Percentiles rank a stretch among this genome's conserved stretches.
phyloP scores from a whole-genome alignment of 768 basidiomycete genomes.

The Lepiota venenata region DNA sequence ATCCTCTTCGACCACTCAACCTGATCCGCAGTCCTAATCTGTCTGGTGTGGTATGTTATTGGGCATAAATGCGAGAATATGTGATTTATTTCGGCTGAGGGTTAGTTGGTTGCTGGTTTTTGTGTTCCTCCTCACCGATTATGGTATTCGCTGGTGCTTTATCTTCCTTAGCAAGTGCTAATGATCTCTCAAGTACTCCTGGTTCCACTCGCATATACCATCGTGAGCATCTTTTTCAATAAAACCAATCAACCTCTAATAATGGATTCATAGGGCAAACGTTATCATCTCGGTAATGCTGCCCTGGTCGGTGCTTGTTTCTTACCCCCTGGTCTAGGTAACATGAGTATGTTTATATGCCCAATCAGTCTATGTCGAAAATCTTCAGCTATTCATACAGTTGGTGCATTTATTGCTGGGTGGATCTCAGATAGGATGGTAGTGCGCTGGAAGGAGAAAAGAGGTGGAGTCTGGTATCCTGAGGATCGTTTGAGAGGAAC shows the following conservation, averaged over 20 bases:
- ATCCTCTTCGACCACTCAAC: conserved; percentile 47
- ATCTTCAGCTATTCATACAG: conserved; percentile 23
- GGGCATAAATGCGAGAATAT: background rate
- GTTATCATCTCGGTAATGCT: conserved; percentile 48
- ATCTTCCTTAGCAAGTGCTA: too few relatives aligned
- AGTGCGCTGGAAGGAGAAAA: conserved; percentile 40
- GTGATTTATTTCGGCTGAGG: background rate
- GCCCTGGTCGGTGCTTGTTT: conserved; percentile 57
- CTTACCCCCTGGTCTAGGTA: conserved; percentile 54
- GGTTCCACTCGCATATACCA: conserved; percentile 61
- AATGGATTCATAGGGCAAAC: conserved; percentile 39
- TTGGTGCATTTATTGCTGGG: conserved; percentile 59
- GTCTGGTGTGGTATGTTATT: conserved; percentile 22
- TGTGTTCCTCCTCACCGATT: too few relatives aligned
- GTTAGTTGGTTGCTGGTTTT: conserved; percentile 20
- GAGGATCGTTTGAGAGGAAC: too few relatives aligned
- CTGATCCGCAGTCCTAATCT: conserved; percentile 56
- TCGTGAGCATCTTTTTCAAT: conserved; percentile 40
- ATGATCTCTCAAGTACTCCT: too few relatives aligned
- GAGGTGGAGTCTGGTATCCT: conserved; percentile 47
- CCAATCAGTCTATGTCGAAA: too few relatives aligned
- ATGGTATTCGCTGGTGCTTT: too few relatives aligned
- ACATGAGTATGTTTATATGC: conserved; percentile 39
- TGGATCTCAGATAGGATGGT: conserved; percentile 53
- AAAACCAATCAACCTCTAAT: background rate